Conservation (phyloP, 2,329 filamentous ascomycete genomes). For the Cytospora leucostoma region DNA sequence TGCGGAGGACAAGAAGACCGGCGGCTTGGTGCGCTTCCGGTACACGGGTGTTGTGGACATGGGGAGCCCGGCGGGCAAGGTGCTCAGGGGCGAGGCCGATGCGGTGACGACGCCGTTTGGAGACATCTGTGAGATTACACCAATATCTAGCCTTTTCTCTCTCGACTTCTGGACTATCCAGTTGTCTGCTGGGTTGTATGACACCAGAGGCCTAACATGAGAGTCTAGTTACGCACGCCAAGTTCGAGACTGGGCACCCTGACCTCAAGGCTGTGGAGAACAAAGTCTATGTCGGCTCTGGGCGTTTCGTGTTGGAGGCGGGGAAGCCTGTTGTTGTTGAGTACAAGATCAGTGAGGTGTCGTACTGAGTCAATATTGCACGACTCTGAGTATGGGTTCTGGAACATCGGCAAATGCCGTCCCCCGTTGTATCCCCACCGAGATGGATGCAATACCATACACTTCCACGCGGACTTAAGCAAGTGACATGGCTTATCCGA, state of each 20-base stretch:
- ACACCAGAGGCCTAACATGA: slow-evolving; percentile 2
- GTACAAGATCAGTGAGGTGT: slow-evolving; percentile 48
- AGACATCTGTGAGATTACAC: slow-evolving; percentile 38
- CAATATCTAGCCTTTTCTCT: not conserved
- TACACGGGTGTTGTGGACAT: slow-evolving; percentile 43
- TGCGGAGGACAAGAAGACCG: slow-evolving; percentile 37
- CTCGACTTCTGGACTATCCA: not conserved
- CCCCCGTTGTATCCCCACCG: not conserved
- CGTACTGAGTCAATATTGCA: not conserved
- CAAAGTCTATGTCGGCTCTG: slow-evolving; percentile 44
- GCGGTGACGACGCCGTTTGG: slow-evolving; percentile 44
- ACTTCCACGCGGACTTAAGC: not conserved
- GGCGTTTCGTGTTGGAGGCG: slow-evolving; percentile 44
- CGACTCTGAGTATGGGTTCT: not conserved
- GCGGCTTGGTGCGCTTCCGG: slow-evolving; percentile 37
- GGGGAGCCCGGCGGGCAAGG: slow-evolving; percentile 35
- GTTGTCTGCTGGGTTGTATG: not conserved
- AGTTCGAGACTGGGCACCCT: slow-evolving; percentile 41
- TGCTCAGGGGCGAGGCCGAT: slow-evolving; percentile 38
- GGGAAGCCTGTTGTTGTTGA: slow-evolving; percentile 44
- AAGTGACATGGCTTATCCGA: not conserved
- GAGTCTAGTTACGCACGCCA: slow-evolving; percentile 38
- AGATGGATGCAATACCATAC: not conserved
- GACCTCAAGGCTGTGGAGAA: slow-evolving; percentile 40
- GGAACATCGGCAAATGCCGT: not conserved